These are phyloP conservation scores for Plasmodium inui DNA, from an alignment of 169 alveolate species.

Conservation along the genomic window DNA sequence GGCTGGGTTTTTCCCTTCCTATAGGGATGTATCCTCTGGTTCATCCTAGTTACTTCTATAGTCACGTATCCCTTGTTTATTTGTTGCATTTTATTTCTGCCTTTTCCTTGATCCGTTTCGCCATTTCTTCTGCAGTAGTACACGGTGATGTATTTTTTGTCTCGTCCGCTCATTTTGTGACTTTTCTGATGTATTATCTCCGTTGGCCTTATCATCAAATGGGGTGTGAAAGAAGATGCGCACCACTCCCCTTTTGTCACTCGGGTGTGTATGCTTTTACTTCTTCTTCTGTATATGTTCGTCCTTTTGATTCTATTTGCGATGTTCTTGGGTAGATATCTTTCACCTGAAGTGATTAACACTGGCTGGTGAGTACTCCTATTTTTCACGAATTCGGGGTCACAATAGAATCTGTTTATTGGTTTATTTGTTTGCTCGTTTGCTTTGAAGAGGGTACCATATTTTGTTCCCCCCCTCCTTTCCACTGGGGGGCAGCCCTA, in stretches of 20 bases:
- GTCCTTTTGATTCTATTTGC: background rate
- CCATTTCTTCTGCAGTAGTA: slow-evolving; percentile 6
- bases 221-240: background rate
- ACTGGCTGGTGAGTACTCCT: background rate
- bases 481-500: background rate
- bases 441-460: background rate
- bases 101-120: background rate
- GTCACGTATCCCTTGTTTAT: slow-evolving; percentile 25
- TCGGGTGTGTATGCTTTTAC: background rate
- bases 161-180: background rate
- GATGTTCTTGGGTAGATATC: background rate
- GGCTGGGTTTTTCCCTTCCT: background rate
- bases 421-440: background rate
- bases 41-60: slow-evolving; percentile 26
- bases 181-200: background rate
- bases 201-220: background rate
- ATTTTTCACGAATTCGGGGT: background rate
- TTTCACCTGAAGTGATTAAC: background rate
- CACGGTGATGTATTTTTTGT: slow-evolving; percentile 3
- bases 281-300: background rate
- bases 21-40: slow-evolving; percentile 7
- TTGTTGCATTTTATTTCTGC: background rate
- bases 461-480: background rate
- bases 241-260: background rate
- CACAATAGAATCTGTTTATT: background rate